Evolutionary conservation across 2,329 filamentous ascomycete species (phyloP).

Genomic region (Colletotrichum sp.): DNA sequence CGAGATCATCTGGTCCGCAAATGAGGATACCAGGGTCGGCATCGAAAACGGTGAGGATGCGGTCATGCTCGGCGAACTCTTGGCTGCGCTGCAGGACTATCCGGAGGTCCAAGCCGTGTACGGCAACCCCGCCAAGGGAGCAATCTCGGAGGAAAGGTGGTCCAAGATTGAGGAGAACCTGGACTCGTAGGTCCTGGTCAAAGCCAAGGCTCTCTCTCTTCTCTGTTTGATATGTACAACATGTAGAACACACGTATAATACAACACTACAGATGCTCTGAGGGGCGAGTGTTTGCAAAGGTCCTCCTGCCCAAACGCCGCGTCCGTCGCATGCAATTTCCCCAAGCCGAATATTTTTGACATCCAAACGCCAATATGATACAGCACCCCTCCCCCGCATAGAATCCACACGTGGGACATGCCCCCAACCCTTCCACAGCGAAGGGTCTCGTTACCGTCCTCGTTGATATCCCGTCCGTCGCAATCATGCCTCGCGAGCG

Average conservation of each 20-base stretch:
- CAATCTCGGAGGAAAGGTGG: conserved; percentile 59
- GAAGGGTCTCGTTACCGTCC: background rate
- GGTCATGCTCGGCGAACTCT: conserved; percentile 63
- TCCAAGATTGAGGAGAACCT: conserved; percentile 56
- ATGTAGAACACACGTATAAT: conserved; percentile 9
- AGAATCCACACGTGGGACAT: background rate
- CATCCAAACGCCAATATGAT: conserved; percentile 18
- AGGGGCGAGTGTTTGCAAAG: conserved; percentile 9
- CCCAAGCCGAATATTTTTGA: conserved; percentile 15
- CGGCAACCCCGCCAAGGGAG: conserved; percentile 66
- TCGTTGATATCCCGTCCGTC: background rate
- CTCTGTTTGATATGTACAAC: conserved; percentile 8
- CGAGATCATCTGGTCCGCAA: conserved; percentile 86
- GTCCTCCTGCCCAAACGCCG: conserved; percentile 8
- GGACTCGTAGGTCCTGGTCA: background rate
- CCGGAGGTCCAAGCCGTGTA: conserved; percentile 81
- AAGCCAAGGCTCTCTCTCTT: background rate
- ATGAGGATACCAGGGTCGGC: conserved; percentile 75
- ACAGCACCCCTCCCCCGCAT: background rate
- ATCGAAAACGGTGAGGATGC: conserved; percentile 63
- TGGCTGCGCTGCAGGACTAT: conserved; percentile 67
- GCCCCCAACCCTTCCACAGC: background rate
- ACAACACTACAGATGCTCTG: conserved; percentile 9
- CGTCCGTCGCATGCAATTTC: background rate
- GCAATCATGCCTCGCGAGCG: background rate